Conservation (phyloP, 2,329 filamentous ascomycete genomes). For the Claviceps monticola region DNA sequence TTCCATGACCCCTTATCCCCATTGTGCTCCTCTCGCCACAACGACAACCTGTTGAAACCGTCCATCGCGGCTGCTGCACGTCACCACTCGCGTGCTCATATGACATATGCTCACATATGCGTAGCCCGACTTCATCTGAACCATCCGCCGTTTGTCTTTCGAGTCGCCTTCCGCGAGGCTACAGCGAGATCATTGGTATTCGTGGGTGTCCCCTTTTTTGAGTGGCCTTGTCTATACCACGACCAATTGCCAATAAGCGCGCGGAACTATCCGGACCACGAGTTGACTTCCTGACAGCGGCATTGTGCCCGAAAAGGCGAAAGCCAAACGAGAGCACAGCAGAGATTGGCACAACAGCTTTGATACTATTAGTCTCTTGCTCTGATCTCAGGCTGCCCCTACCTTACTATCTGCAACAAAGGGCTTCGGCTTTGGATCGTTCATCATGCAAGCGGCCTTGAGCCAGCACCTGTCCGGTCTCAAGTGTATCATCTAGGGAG, state of each 20-base stretch:
- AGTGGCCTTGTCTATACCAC: background rate
- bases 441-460: slow-evolving; percentile 28
- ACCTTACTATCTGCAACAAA: slow-evolving; percentile 5
- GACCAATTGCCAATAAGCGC: background rate
- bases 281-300: background rate
- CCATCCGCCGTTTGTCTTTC: background rate
- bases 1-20: background rate
- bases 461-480: slow-evolving; percentile 21
- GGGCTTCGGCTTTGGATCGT: slow-evolving; percentile 6
- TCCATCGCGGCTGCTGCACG: slow-evolving; percentile 1
- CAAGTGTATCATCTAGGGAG: slow-evolving; percentile 18
- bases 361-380: background rate
- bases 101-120: too few relatives aligned
- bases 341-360: background rate
- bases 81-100: background rate
- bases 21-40: slow-evolving; percentile 3
- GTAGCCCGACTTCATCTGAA: background rate
- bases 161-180: background rate
- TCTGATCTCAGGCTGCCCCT: slow-evolving; percentile 2
- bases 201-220: background rate
- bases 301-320: background rate
- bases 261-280: background rate
- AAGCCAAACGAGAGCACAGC: background rate
- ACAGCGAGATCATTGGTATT: background rate
- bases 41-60: background rate